Evolutionary conservation across 202 grass and related monocot genomes (phyloP).

Genomic region (Eragrostis tef): DNA sequence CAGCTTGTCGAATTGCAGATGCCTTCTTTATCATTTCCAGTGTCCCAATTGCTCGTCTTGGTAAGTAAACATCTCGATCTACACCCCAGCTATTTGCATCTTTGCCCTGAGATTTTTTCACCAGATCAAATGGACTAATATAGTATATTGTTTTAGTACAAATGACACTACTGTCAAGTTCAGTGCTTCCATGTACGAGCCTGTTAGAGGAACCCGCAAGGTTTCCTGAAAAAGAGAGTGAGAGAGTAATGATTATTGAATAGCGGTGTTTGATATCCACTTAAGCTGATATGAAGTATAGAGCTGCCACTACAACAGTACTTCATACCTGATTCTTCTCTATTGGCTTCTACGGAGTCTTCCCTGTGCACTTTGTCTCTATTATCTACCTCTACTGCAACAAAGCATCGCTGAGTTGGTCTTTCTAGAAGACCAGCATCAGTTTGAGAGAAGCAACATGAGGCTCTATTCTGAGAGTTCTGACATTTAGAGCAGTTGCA

Average conservation of each 20-base stretch:
- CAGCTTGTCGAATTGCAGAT: not conserved
- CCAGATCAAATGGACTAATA: conserved; percentile 15
- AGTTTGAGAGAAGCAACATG: not conserved
- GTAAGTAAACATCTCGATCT: not conserved
- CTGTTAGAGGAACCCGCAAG: not conserved
- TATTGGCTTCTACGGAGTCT: conserved; percentile 1
- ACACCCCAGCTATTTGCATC: not conserved
- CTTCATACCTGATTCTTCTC: conserved; percentile 16
- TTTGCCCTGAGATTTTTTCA: not conserved
- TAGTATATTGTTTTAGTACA: conserved; percentile 40
- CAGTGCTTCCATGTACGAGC: conserved; percentile 6
- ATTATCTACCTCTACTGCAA: not conserved
- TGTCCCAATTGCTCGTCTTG: conserved; percentile 21
- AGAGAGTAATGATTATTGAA: not conserved
- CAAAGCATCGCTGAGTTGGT: not conserved
- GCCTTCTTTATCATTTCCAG: conserved; percentile 27
- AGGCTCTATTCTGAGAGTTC: not conserved
- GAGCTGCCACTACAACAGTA: not conserved
- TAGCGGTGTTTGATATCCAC: not conserved
- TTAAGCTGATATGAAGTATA: not conserved
- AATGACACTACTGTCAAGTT: not conserved
- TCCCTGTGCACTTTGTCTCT: not conserved
- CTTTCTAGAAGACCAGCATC: not conserved
- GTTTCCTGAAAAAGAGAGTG: conserved; percentile 23
- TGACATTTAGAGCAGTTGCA: not conserved